A percentile compares a stretch with the other conserved stretches of the same genome.
Evolutionary conservation across 2,329 filamentous ascomycete genomes (phyloP).

Genomic region (Pseudogymnoascus verrucosus): DNA sequence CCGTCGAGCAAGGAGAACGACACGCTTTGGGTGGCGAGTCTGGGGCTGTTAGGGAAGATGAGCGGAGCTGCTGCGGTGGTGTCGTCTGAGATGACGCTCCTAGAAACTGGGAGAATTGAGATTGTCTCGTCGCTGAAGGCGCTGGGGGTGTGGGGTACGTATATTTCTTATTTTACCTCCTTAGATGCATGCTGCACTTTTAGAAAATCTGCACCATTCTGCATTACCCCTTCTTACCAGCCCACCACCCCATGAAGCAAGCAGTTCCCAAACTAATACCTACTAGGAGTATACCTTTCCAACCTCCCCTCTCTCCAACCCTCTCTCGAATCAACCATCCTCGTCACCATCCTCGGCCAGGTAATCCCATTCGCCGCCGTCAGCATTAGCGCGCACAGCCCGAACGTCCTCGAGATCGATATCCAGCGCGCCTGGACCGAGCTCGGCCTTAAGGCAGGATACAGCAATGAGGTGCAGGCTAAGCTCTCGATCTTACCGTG

Average conservation of each 20-base stretch:
- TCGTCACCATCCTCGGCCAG: constrained; percentile 65
- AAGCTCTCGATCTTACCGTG: constrained; percentile 25
- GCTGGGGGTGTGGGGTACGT: constrained; percentile 61
- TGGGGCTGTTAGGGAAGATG: constrained; percentile 84
- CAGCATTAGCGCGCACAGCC: constrained; percentile 41
- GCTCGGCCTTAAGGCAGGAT: constrained; percentile 60
- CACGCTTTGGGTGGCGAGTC: constrained; percentile 51
- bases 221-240: not conserved
- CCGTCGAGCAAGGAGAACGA: constrained; percentile 28
- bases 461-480: constrained; percentile 72
- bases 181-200: not conserved
- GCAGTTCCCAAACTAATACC: constrained; percentile 11
- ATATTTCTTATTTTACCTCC: not conserved
- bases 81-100: constrained; percentile 48
- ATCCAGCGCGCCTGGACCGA: constrained; percentile 69
- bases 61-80: constrained; percentile 74
- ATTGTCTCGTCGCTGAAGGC: constrained; percentile 70
- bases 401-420: constrained; percentile 67
- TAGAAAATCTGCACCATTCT: not conserved
- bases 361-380: constrained; percentile 63
- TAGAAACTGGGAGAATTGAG: constrained; percentile 52
- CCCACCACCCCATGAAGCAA: not conserved
- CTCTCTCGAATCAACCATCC: constrained; percentile 55
- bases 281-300: constrained; percentile 66
- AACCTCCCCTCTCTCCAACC: constrained; percentile 45